Evolutionary conservation across 257 asterid genomes (phyloP), one percentile per base, ranked within the genome.

Genomic region (Hygrophila difformis): DNA sequence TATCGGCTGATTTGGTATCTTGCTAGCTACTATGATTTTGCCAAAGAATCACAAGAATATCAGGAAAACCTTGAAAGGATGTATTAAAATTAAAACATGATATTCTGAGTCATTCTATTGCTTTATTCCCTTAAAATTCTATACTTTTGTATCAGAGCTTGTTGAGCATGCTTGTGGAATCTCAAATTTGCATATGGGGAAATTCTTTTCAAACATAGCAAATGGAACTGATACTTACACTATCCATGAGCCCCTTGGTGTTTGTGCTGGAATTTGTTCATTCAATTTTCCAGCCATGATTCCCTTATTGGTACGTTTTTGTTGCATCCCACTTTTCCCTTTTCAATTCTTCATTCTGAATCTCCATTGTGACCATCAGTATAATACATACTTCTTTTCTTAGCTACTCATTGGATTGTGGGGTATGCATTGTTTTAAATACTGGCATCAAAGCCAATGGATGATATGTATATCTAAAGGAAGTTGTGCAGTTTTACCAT

Each of bases 231-330:
- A 89, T 61, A 75, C 86, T 47, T 79, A 77, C 72, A 79, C 75
- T 74, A 62, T 82, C 50, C 84, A 86, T 47, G 94, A 82, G 65
- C 96, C 98, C 50, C 81, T 89, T 60, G 98, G 98, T 54, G 83
- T 89, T 70, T 89, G 98, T 68, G 96, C 96, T 57, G 98, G 98
- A 52, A 89, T 89, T 59, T 89, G 94, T 78, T 85, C 98, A 42
- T 89, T 89, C 73, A 85, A 75, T 70, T 85, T 82, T 63, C 98
- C 98, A 14, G 96, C 94, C 68, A 89, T 82, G 96, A 85, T 89
- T 58, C 96, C 98, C 0, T 74, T 89, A 56, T 64, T 87, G 94
- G 96, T 89, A 64, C 59, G 79, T 60, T 49, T 51, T 0, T 26
- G 8, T 3, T 8, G 8, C 8, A 3, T 1, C 31, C 8, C 8